Percentiles rank a stretch among this genome's conserved stretches.
Evolutionary conservation across 495 filamentous ascomycete genomes (phyloP).

Genomic region (Aspergillus asperescens): DNA sequence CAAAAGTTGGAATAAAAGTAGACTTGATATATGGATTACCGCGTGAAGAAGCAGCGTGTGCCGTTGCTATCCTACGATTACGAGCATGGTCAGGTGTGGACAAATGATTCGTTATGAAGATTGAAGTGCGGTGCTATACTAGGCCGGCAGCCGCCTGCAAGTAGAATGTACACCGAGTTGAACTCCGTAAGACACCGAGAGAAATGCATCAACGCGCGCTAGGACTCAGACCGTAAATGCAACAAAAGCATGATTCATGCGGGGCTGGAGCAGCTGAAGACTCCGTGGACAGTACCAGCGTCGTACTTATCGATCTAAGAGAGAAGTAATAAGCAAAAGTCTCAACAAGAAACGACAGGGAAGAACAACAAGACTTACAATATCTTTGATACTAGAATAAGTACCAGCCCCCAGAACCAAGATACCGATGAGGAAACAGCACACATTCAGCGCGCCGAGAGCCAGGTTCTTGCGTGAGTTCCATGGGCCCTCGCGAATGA

Average conservation of each 20-base stretch:
- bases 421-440: slow-evolving; percentile 26
- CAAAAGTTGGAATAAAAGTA: neutral
- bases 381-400: slow-evolving; percentile 52
- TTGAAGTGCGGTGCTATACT: slow-evolving; percentile 6
- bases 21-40: neutral
- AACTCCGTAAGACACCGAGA: neutral
- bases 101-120: neutral
- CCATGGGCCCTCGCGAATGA: slow-evolving; percentile 40
- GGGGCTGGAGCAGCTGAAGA: slow-evolving; percentile 39
- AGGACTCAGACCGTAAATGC: slow-evolving; percentile 3
- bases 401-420: slow-evolving; percentile 42
- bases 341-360: neutral
- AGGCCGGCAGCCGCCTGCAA: slow-evolving; percentile 1
- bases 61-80: neutral
- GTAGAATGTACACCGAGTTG: slow-evolving; percentile 1
- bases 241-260: slow-evolving; percentile 5
- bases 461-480: slow-evolving; percentile 28
- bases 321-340: neutral
- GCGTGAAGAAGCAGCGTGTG: neutral
- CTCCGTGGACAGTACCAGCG: slow-evolving; percentile 34
- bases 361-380: slow-evolving; percentile 38
- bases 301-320: slow-evolving; percentile 41
- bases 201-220: slow-evolving; percentile 2
- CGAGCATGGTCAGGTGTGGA: neutral
- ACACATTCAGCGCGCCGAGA: slow-evolving; percentile 21